phyloP scores from a whole-genome alignment of 2,329 filamentous ascomycete species.

The Ambrosiella beaveri region DNA sequence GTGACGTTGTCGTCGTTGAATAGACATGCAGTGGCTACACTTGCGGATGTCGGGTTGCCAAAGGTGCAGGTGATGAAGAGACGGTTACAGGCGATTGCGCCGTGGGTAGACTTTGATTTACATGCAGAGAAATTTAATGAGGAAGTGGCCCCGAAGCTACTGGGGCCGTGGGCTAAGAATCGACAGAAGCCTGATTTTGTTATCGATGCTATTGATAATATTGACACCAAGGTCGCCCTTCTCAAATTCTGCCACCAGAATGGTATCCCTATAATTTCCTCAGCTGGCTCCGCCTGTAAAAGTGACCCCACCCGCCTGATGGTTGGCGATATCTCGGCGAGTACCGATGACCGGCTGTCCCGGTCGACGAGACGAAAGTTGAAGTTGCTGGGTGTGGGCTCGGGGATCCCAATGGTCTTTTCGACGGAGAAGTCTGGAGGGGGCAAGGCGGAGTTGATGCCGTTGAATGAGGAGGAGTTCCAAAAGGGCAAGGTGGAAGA shows the following conservation, averaged over 20 bases:
- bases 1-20: conserved; percentile 89
- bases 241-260: conserved; percentile 74
- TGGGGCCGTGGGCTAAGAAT: conserved; percentile 44
- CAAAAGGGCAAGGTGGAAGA: conserved; percentile 72
- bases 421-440: conserved; percentile 80
- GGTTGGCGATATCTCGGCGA: conserved; percentile 78
- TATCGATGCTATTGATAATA: conserved; percentile 97
- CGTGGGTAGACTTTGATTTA: conserved; percentile 83
- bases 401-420: conserved; percentile 81
- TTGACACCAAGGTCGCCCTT: conserved; percentile 84
- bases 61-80: conserved; percentile 77
- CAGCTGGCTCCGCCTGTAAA: conserved; percentile 95
- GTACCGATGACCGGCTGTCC: conserved; percentile 76
- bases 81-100: conserved; percentile 68
- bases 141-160: conserved; percentile 43
- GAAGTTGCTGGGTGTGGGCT: conserved; percentile 59
- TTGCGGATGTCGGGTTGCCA: conserved; percentile 80
- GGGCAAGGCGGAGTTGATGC: conserved; percentile 79
- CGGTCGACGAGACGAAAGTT: conserved; percentile 65
- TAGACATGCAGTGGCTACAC: conserved; percentile 83
- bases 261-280: conserved; percentile 67
- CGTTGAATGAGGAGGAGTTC: conserved; percentile 75
- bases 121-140: conserved; percentile 68
- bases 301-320: conserved; percentile 68
- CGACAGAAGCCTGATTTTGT: conserved; percentile 59